Evolutionary conservation across 2,329 filamentous ascomycete genomes (phyloP), one percentile per base, ranked within the genome.

Genomic region (Xylariaceae sp.): DNA sequence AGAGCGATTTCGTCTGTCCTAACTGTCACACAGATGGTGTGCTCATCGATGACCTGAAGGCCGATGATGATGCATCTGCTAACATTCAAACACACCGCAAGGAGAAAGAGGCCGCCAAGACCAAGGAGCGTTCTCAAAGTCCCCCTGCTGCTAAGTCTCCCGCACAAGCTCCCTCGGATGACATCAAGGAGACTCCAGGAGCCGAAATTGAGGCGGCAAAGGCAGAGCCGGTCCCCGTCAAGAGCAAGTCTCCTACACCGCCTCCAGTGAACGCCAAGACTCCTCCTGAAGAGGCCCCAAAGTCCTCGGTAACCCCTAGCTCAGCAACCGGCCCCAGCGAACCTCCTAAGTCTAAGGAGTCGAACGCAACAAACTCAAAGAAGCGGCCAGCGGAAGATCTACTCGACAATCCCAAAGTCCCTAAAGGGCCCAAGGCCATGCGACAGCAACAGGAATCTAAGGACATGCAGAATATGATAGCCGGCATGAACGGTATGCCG

Each of bases 1-100:
- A 97, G 74, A 93, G 86, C 79, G 93, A 98, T 77, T 89, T 98
- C 69, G 76, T 90, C 67, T 98, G 93, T 68, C 93, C 93, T 51
- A 84, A 83, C 55, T 98, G 93, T 74, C 81, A 87, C 68, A 86
- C 85, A 49, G 89, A 95, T 63, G 88, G 88, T 60, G 88, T 96
- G 51, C 75, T 96, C 58, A 87, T 97, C 69, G 91, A 96, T 76
- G 86, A 95, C 67, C 79, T 98, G 54, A 80, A 83, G 61, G 70
- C 83, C 50, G 89, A 97, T 67, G 85, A 88, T 52, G 88, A 93
- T 54, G 79, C 82, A 48, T 78, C 81, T 50, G 73, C 78, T 56
- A 90, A 87, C 66, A 87, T 95, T 51, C 86, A 87, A 68, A 78
- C 78, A 30, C 96, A 85, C 59, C 61, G 81, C 49, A 73, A 74